Evolutionary conservation across 2,329 filamentous ascomycete species (phyloP).

Genomic region (Penicillium hordei): DNA sequence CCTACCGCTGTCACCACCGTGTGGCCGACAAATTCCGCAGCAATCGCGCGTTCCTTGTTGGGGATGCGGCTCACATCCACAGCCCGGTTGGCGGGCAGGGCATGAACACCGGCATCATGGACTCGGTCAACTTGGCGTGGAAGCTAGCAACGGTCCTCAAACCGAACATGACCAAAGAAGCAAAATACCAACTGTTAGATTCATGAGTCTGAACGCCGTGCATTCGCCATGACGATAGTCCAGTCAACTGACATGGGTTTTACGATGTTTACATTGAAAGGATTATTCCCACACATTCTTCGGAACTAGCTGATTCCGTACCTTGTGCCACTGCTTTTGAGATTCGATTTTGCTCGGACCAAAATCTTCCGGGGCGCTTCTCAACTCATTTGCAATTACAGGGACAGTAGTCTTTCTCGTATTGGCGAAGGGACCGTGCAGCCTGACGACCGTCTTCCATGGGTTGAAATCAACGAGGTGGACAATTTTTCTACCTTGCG

Average conservation of each 20-base stretch:
- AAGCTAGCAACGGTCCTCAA: slow-evolving; percentile 52
- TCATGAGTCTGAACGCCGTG: slow-evolving; percentile 48
- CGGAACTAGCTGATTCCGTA: slow-evolving; percentile 43
- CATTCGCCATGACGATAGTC: slow-evolving; percentile 48
- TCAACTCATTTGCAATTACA: slow-evolving; percentile 48
- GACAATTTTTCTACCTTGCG: slow-evolving; percentile 32
- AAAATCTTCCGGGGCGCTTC: slow-evolving; percentile 40
- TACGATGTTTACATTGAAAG: slow-evolving; percentile 39
- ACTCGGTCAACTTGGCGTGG: slow-evolving; percentile 57
- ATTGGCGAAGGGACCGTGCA: slow-evolving; percentile 37
- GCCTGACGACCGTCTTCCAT: slow-evolving; percentile 51
- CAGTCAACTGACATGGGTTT: slow-evolving; percentile 47
- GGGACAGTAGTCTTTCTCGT: slow-evolving; percentile 37
- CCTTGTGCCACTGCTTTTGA: slow-evolving; percentile 29
- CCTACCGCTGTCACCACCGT: slow-evolving; percentile 50
- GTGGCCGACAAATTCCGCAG: slow-evolving; percentile 46
- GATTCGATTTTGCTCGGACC: slow-evolving; percentile 19
- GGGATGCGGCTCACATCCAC: slow-evolving; percentile 60
- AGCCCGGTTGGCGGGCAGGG: slow-evolving; percentile 58
- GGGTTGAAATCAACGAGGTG: slow-evolving; percentile 23
- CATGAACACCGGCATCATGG: slow-evolving; percentile 58
- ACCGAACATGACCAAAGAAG: slow-evolving; percentile 27
- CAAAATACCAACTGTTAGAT: slow-evolving; percentile 45
- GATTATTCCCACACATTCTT: slow-evolving; percentile 43
- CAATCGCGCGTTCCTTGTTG: slow-evolving; percentile 54